phyloP scores from a whole-genome alignment of 345 rosid species.

The Brassica nigra region DNA sequence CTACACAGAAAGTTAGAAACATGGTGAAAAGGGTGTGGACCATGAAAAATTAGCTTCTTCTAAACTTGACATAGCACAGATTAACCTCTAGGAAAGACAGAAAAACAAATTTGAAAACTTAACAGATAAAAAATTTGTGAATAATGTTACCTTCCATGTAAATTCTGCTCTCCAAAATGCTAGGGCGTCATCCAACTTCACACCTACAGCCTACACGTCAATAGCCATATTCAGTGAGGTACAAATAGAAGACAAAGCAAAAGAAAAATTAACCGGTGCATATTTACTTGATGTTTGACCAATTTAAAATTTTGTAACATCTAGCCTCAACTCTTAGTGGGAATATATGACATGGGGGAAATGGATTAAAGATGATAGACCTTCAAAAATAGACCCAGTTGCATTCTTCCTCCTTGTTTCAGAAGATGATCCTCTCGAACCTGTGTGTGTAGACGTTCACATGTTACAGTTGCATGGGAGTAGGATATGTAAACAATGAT shows the following conservation, averaged over 20 bases:
- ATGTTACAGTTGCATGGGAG: slow-evolving; percentile 19
- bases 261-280: not conserved
- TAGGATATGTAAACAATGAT: slow-evolving; percentile 6
- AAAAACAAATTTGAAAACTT: not conserved
- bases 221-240: slow-evolving; percentile 1
- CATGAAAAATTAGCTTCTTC: slow-evolving; percentile 17
- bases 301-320: not conserved
- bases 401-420: slow-evolving; percentile 98
- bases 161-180: slow-evolving; percentile 97
- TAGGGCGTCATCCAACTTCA: slow-evolving; percentile 91
- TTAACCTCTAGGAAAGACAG: not conserved
- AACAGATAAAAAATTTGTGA: slow-evolving; percentile 15
- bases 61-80: not conserved
- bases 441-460: slow-evolving; percentile 42
- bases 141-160: slow-evolving; percentile 63
- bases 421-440: slow-evolving; percentile 93
- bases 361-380: slow-evolving; percentile 43
- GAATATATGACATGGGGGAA: not conserved
- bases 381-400: slow-evolving; percentile 90
- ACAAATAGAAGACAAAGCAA: not conserved
- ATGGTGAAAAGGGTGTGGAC: not conserved
- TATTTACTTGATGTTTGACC: slow-evolving; percentile 7
- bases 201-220: slow-evolving; percentile 68
- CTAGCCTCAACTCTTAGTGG: slow-evolving; percentile 26
- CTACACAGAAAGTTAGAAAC: not conserved